phyloP scores from a whole-genome alignment of 2,329 filamentous ascomycete genomes.

The Aureobasidium sp. region DNA sequence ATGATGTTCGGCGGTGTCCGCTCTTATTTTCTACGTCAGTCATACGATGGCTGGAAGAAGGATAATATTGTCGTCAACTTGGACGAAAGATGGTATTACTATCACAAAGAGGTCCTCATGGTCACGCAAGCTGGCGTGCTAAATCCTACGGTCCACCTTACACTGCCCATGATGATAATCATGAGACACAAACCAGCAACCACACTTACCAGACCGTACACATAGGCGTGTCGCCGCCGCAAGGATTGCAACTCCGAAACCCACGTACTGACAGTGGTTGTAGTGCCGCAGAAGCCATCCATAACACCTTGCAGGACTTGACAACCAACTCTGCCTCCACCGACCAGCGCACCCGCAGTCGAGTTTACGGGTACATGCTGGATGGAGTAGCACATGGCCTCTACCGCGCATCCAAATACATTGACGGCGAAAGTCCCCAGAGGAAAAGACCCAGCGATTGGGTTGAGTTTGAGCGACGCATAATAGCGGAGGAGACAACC shows the following conservation, averaged over 20 bases:
- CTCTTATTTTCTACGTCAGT: background rate
- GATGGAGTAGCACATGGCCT: constrained; percentile 71
- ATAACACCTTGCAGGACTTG: constrained; percentile 38
- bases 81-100: background rate
- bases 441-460: constrained; percentile 58
- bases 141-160: constrained; percentile 56
- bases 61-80: background rate
- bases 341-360: constrained; percentile 25
- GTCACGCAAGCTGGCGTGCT: constrained; percentile 26
- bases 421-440: constrained; percentile 82
- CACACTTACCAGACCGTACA: constrained; percentile 58
- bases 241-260: constrained; percentile 34
- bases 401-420: constrained; percentile 61
- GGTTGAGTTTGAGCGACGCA: constrained; percentile 61
- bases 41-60: background rate
- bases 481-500: constrained; percentile 73
- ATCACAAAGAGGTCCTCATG: constrained; percentile 10
- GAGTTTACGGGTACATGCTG: constrained; percentile 49
- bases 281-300: constrained; percentile 40
- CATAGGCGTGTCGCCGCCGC: constrained; percentile 50
- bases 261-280: constrained; percentile 42
- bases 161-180: constrained; percentile 64
- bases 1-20: background rate
- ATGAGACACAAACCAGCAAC: constrained; percentile 48
- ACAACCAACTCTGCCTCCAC: constrained; percentile 33